These are phyloP conservation scores for Stentor coeruleus DNA, from an alignment of 73 alveolate genomes.

Conservation along the genomic window DNA sequence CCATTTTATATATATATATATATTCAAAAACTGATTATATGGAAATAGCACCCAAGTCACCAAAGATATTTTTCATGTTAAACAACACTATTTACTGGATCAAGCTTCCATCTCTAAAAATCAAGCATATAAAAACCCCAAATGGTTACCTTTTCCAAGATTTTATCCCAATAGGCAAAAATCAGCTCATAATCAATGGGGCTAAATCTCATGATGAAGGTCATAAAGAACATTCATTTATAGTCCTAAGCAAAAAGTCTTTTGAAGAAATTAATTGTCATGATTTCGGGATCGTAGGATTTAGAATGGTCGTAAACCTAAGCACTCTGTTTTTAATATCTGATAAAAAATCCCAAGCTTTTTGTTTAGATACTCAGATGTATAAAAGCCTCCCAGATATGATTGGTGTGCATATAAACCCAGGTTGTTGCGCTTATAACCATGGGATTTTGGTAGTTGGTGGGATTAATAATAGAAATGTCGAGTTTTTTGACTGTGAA, in stretches of 20 bases:
- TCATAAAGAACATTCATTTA: neutral
- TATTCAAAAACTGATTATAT: no score
- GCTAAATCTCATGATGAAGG: neutral
- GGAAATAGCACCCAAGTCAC: no score
- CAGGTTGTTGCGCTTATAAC: neutral
- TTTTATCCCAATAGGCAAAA: neutral
- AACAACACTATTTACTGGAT: neutral
- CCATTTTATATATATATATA: no score
- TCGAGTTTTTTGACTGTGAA: neutral
- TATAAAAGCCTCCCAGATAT: neutral
- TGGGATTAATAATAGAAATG: neutral
- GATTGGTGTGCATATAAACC: neutral
- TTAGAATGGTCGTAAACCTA: neutral
- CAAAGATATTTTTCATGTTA: neutral
- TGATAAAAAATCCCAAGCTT: neutral
- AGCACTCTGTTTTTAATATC: neutral
- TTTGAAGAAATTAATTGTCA: neutral
- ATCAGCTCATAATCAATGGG: neutral
- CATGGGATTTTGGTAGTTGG: neutral
- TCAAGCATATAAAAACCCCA: neutral
- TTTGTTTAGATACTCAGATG: neutral
- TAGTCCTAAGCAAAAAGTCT: neutral
- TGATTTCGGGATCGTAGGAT: neutral
- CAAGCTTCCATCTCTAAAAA: neutral
- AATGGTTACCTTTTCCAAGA: neutral